Evolutionary conservation across 2,329 filamentous ascomycete genomes (phyloP).

Genomic region (Dendryphion nanum): DNA sequence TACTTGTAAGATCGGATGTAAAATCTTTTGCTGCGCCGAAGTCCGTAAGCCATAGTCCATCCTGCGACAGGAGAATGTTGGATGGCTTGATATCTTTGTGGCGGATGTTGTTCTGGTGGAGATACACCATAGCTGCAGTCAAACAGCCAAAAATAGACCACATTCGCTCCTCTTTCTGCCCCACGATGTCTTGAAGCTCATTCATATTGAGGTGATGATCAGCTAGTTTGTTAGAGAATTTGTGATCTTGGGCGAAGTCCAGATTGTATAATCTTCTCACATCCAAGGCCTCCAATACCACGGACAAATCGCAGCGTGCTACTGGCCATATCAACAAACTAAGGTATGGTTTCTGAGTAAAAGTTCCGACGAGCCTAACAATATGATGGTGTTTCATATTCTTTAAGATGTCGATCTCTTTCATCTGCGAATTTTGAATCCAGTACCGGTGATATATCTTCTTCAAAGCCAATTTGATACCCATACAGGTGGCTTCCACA

Average conservation of each 20-base stretch:
- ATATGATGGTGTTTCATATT: constrained; percentile 19
- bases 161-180: no score
- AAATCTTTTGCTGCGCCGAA: background rate
- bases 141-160: constrained; percentile 1
- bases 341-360: constrained; percentile 13
- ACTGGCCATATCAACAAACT: constrained; percentile 19
- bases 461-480: constrained; percentile 18
- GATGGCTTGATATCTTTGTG: background rate
- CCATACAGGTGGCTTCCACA: constrained; percentile 13
- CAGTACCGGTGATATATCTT: constrained; percentile 10
- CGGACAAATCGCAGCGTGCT: constrained; percentile 16
- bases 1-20: background rate
- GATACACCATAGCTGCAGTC: background rate
- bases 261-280: no score
- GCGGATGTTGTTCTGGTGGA: background rate
- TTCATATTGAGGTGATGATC: no score
- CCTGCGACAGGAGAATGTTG: background rate
- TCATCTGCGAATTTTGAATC: constrained; percentile 12
- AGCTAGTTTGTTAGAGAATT: no score
- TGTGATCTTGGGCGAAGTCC: no score
- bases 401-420: constrained; percentile 22
- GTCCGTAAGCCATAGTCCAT: background rate
- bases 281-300: no score
- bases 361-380: constrained; percentile 19
- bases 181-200: no score